phyloP scores from a whole-genome alignment of 2,329 filamentous ascomycete species.

The Phaeophleospora eucalypticola region DNA sequence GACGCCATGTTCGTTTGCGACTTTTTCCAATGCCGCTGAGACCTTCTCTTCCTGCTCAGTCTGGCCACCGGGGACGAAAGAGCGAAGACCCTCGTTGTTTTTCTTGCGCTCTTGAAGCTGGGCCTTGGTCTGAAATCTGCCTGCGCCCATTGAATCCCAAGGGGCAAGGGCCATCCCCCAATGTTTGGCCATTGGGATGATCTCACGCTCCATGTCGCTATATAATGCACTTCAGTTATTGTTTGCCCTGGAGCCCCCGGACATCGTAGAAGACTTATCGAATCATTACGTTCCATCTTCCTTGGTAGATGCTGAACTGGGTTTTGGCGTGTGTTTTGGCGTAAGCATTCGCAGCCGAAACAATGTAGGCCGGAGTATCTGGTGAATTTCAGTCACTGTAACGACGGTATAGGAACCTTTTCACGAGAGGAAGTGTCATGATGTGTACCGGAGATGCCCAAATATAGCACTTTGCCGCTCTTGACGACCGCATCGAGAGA shows the following conservation, averaged over 20 bases:
- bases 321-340: conserved; percentile 36
- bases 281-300: conserved; percentile 40
- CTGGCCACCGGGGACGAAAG: conserved; percentile 25
- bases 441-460: conserved; percentile 42
- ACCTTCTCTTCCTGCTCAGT: conserved; percentile 49
- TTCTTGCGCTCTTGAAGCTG: conserved; percentile 44
- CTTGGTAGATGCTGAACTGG: conserved; percentile 36
- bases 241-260: too few species aligned
- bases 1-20: conserved; percentile 53
- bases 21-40: conserved; percentile 56
- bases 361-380: conserved; percentile 45
- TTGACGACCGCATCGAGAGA: conserved; percentile 40
- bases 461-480: conserved; percentile 42
- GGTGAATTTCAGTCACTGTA: too few species aligned
- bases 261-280: conserved; percentile 21
- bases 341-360: conserved; percentile 37
- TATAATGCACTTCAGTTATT: too few species aligned
- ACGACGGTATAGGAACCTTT: too few species aligned
- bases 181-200: conserved; percentile 42
- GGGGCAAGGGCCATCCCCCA: conserved; percentile 49
- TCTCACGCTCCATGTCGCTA: conserved; percentile 43
- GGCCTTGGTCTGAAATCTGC: conserved; percentile 42
- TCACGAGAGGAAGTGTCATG: too few species aligned
- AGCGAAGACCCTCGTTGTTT: conserved; percentile 32
- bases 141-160: conserved; percentile 46